Evolutionary conservation across 1,284 basidiomycete species (phyloP).

Genomic region (Moesziomyces globuligerus): DNA sequence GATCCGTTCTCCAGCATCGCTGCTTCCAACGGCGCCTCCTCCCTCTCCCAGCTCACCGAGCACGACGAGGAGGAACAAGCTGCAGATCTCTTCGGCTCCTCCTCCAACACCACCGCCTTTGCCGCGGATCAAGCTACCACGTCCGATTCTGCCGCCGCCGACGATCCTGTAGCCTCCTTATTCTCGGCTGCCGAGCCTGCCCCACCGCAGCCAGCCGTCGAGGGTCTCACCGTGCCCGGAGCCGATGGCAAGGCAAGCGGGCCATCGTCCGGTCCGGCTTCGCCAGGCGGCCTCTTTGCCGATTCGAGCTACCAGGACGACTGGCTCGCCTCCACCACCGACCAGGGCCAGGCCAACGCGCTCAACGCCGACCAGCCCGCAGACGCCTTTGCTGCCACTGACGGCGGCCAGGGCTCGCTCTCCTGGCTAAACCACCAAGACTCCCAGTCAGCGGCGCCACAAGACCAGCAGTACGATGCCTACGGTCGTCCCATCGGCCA

Average conservation of each 20-base stretch:
- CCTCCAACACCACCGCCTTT: neutral
- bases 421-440: conserved; percentile 27
- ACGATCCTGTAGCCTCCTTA: conserved; percentile 18
- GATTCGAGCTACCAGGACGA: conserved; percentile 45
- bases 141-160: conserved; percentile 1
- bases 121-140: neutral
- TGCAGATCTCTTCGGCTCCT: conserved; percentile 27
- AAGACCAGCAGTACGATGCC: conserved; percentile 30
- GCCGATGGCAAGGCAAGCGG: conserved; percentile 10
- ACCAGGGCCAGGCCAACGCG: conserved; percentile 3
- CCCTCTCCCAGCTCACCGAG: conserved; percentile 21
- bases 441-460: neutral
- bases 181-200: conserved; percentile 11
- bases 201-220: conserved; percentile 1
- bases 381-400: conserved; percentile 25
- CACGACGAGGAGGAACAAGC: conserved; percentile 20
- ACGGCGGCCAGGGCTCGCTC: conserved; percentile 35
- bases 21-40: conserved; percentile 17
- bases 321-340: conserved; percentile 27
- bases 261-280: conserved; percentile 26
- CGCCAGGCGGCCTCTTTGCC: conserved; percentile 38
- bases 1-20: conserved; percentile 53
- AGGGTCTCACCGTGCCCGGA: conserved; percentile 15
- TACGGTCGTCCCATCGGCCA: conserved; percentile 29
- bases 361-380: no score